Evolutionary conservation across 116 monocot species (phyloP).

Genomic region (Papilionanthe hybrid): DNA sequence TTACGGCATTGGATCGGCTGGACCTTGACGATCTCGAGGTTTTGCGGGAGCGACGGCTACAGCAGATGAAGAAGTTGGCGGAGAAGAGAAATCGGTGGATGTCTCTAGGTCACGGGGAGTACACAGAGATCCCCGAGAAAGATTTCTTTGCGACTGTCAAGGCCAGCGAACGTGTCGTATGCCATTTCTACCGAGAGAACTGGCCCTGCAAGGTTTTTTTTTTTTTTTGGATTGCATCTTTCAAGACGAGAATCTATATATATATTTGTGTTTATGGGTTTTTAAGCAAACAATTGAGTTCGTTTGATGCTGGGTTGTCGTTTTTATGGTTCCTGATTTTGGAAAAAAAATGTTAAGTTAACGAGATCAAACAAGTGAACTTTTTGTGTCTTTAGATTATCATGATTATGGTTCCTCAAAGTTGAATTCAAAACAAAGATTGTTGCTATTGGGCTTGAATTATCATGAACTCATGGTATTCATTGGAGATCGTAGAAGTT

Average conservation of each 20-base stretch:
- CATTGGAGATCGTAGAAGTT: no score
- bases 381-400: no score
- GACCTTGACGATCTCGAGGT: slow-evolving; percentile 75
- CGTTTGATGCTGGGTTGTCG: no score
- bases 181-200: slow-evolving; percentile 92
- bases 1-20: slow-evolving; percentile 61
- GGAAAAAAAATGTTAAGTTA: no score
- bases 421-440: no score
- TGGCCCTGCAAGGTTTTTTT: slow-evolving; percentile 87
- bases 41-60: slow-evolving; percentile 62
- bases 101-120: slow-evolving; percentile 80
- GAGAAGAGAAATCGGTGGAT: slow-evolving; percentile 61
- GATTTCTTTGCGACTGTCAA: slow-evolving; percentile 84
- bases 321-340: no score
- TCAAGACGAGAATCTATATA: not conserved
- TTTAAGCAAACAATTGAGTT: no score
- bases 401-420: no score
- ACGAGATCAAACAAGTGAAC: no score
- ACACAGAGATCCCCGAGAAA: slow-evolving; percentile 78
- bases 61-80: slow-evolving; percentile 76
- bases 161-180: slow-evolving; percentile 84
- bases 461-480: no score
- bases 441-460: no score
- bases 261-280: no score
- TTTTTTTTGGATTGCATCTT: not conserved